Conservation (phyloP, 768 basidiomycete genomes). For the Suillus lakei region DNA sequence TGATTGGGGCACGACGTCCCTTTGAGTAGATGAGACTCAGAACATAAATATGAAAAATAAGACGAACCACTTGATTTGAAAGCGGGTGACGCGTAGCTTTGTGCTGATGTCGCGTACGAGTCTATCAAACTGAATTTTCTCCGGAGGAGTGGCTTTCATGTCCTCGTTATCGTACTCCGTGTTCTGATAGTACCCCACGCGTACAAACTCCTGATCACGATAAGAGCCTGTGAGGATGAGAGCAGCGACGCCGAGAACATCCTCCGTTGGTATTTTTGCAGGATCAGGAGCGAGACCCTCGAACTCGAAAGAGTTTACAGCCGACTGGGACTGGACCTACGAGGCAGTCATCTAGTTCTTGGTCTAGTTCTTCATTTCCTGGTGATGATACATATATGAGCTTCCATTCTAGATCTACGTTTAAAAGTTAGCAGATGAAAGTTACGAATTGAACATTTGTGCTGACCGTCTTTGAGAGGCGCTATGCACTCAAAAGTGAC, state of each 20-base stretch:
- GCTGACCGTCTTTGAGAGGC: constrained; percentile 77
- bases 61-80: constrained; percentile 84
- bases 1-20: constrained; percentile 67
- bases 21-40: constrained; percentile 27
- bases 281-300: constrained; percentile 86
- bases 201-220: constrained; percentile 97
- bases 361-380: constrained; percentile 88
- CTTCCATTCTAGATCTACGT: constrained; percentile 95
- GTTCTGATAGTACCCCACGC: constrained; percentile 99
- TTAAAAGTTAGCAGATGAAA: not conserved
- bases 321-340: constrained; percentile 98
- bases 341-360: constrained; percentile 96
- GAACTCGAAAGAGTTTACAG: constrained; percentile 97
- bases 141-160: constrained; percentile 78
- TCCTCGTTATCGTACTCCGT: constrained; percentile 98
- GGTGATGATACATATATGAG: constrained; percentile 97
- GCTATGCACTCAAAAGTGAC: constrained; percentile 98
- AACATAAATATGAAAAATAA: not conserved
- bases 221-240: constrained; percentile 97
- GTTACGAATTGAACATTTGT: not conserved
- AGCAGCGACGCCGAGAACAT: constrained; percentile 95
- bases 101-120: constrained; percentile 87
- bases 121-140: constrained; percentile 72
- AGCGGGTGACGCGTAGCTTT: constrained; percentile 93
- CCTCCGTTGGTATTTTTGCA: constrained; percentile 81